Conservation (phyloP, 2,329 filamentous ascomycete genomes). For the Pseudogymnoascus verrucosus region DNA sequence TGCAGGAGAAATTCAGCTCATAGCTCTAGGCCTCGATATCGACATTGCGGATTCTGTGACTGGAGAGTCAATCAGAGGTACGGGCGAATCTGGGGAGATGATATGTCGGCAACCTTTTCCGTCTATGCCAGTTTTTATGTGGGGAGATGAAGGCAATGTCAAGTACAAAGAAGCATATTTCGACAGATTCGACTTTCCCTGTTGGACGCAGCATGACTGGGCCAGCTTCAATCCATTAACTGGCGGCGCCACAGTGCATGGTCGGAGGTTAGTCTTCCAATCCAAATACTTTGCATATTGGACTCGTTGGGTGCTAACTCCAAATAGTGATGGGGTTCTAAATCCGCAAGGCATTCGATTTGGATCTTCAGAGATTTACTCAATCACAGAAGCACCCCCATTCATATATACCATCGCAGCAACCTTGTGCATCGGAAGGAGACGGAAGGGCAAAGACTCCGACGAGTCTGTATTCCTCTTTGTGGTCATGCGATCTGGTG, state of each 20-base stretch:
- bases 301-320: slow-evolving; percentile 11
- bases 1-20: slow-evolving; percentile 38
- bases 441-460: slow-evolving; percentile 13
- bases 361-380: slow-evolving; percentile 10
- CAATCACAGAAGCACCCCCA: slow-evolving; percentile 35
- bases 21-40: slow-evolving; percentile 38
- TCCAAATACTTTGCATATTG: background rate
- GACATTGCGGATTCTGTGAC: slow-evolving; percentile 34
- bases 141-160: slow-evolving; percentile 33
- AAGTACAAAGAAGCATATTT: slow-evolving; percentile 40
- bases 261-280: slow-evolving; percentile 21
- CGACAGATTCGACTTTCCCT: slow-evolving; percentile 32
- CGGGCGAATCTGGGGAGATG: slow-evolving; percentile 36
- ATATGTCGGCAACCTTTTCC: slow-evolving; percentile 39
- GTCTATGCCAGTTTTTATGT: slow-evolving; percentile 38
- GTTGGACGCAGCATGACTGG: slow-evolving; percentile 41
- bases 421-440: slow-evolving; percentile 19
- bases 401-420: slow-evolving; percentile 26
- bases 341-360: slow-evolving; percentile 9
- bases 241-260: slow-evolving; percentile 35
- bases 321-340: slow-evolving; percentile 8
- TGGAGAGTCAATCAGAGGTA: slow-evolving; percentile 28
- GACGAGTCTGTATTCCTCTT: slow-evolving; percentile 23
- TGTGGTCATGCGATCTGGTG: slow-evolving; percentile 16
- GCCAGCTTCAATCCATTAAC: slow-evolving; percentile 35